Evolutionary conservation across 768 basidiomycete genomes (phyloP).

Genomic region (Tephrocybe sp.): DNA sequence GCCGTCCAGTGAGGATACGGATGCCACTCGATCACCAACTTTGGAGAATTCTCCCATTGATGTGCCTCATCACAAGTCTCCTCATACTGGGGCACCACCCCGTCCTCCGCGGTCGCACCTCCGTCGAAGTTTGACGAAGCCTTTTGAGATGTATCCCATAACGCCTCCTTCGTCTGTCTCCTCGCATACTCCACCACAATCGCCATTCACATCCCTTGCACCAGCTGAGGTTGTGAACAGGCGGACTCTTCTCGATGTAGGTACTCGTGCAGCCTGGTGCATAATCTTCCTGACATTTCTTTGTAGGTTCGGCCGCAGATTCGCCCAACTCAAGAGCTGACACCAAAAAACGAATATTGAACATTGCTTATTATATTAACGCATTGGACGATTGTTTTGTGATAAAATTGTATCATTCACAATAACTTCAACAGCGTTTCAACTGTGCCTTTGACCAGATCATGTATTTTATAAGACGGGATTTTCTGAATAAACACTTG

Average conservation of each 20-base stretch:
- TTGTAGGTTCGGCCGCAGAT: slow-evolving; percentile 31
- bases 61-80: slow-evolving; percentile 5
- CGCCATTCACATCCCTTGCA: slow-evolving; percentile 19
- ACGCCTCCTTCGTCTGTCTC: slow-evolving; percentile 43
- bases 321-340: slow-evolving; percentile 18
- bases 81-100: slow-evolving; percentile 16
- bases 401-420: no score
- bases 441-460: no score
- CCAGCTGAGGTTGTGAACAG: slow-evolving; percentile 22
- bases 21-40: slow-evolving; percentile 19
- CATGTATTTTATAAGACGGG: no score
- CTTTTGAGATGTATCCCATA: slow-evolving; percentile 31
- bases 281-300: background rate
- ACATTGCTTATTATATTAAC: no score
- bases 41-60: slow-evolving; percentile 4
- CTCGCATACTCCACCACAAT: slow-evolving; percentile 22
- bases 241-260: slow-evolving; percentile 38
- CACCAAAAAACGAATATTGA: no score
- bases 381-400: background rate
- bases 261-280: slow-evolving; percentile 13
- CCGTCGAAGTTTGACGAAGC: slow-evolving; percentile 24
- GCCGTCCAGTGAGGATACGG: slow-evolving; percentile 29
- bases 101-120: slow-evolving; percentile 23
- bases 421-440: no score
- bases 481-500: no score